Evolutionary conservation across 495 filamentous ascomycete genomes (phyloP), one percentile per base, ranked within the genome.

Genomic region (Penicillium taxi): DNA sequence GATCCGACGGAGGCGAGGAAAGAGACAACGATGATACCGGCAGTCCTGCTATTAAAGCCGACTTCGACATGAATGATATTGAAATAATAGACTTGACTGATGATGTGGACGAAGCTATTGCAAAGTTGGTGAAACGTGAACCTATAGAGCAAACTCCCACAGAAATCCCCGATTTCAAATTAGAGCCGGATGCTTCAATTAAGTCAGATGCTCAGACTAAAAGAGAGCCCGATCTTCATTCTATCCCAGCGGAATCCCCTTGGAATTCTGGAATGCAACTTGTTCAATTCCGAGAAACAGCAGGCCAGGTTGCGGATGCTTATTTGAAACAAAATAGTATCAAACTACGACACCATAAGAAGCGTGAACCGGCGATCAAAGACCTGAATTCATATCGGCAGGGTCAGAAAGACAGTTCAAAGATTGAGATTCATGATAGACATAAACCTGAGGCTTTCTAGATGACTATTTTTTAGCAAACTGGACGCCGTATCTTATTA

Each of bases 261-360:
- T 58, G 51, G 55, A 34, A 39, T 22, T 55, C 48, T 32, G 36
- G 44, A 23, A 51, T 48, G 37, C 55, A 58, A 36, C 48, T 58
- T 31, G 39, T 48, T 32, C 42, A 33, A 22, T 58, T 55, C 43
- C 55, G 52, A 13, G 40, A 49, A 37, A 50, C 47, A 27, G 43
- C 51, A 26, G 45, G 39, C 24, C 47, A 55, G 28, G 48, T 58
- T 46, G 55, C 55, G 32, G 41, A 52, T 28, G 45, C 48, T 34
- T 52, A 41, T 35, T 9, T 52, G 16, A 37, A 32, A 23, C 13
- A 45, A 15, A 30, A 40, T 13, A 41, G 41, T 18, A 39, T 42
- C 30, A 42, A 49, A 20, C 19, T 49, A 28, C n/a, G 14, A 12
- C 12, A 12, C 17, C 4, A n/a, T 26, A 28, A 5, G 33, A 24